Base-by-base conservation (phyloP, 352 stramenopile genomes). In the Phytopythium litorale region DNA sequence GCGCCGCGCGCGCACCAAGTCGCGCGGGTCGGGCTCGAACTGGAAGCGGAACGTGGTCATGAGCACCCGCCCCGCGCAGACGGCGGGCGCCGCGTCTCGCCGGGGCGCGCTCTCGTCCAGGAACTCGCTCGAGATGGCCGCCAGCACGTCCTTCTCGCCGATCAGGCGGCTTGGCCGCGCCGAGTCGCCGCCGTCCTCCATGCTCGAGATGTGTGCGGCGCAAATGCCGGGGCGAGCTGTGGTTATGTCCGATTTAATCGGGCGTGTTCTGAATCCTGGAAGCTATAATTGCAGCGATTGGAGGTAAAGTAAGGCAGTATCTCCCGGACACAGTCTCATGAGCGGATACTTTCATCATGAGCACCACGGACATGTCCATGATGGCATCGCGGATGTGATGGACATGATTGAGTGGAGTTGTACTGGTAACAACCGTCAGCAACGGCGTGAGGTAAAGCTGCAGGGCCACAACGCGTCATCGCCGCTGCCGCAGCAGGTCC, bases 11-110 rank as follows among this genome's bases (percentile, higher is more conserved):
- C 75, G 75, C 48, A 81, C 80, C 62, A 75, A 76, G 59, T 87
- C 81, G 58, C 78, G 75, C 58, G 72, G 71, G 58, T 90, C 80
- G 13, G 79, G 80, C 48, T 82, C 56, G 63, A 94, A 94, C 76
- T 92, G 81, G 64, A 94, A 91, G 56, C 86, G 83, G 69, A 84
- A 94, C 21, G 83, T 92, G 30, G 86, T 94, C 84, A 92, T 94
- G 69, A 89, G 74, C 57, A 94, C 81, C 35, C 64, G 71, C 16
- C 86, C 86, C 16, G 88, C 70, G 66, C 80, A 89, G 15, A 92
- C 76, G 11, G 67, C 84, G 8, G 79, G 73, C 21, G 78, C 72
- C 19, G 79, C 61, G 64, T 92, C 83, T 42, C 87, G 89, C 63
- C 70, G 84, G 37, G 69, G 35, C 32, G 73, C 72, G 49, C 70